These are phyloP conservation scores for Dovyalis caffra DNA, from an alignment of 345 rosid genomes.

Conservation along the genomic window DNA sequence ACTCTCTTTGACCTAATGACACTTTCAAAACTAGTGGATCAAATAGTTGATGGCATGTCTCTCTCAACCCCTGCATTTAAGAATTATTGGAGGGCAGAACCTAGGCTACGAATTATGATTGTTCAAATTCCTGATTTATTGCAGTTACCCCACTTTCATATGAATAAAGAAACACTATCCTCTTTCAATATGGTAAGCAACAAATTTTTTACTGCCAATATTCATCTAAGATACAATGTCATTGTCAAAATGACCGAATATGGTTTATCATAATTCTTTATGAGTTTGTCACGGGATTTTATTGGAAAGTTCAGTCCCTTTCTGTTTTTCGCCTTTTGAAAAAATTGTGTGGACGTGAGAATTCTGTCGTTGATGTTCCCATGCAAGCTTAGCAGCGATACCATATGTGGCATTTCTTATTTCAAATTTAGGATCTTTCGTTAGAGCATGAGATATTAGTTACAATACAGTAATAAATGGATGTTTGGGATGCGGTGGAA, in stretches of 20 bases:
- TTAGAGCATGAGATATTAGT: too few relatives aligned
- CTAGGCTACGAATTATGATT: slow-evolving; percentile 14
- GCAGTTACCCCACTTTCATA: slow-evolving; percentile 8
- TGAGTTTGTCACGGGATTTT: slow-evolving; percentile 28
- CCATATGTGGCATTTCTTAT: too few relatives aligned
- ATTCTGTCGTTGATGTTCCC: too few relatives aligned
- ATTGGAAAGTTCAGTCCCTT: slow-evolving; percentile 21
- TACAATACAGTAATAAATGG: too few relatives aligned
- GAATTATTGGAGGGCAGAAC: slow-evolving; percentile 7
- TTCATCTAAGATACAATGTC: slow-evolving; percentile 27
- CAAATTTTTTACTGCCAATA: slow-evolving; percentile 16
- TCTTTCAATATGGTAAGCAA: slow-evolving; percentile 20
- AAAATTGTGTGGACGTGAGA: slow-evolving; percentile 1
- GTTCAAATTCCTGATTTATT: slow-evolving; percentile 11
- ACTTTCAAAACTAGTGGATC: slow-evolving; percentile 1
- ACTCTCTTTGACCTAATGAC: neutral
- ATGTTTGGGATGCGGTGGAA: too few relatives aligned
- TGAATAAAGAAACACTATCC: slow-evolving; percentile 21
- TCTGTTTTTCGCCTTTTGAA: neutral
- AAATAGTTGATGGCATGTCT: slow-evolving; percentile 22
- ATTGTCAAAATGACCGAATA: slow-evolving; percentile 21
- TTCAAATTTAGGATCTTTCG: too few relatives aligned
- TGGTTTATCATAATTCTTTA: neutral
- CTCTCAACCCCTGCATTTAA: slow-evolving; percentile 3
- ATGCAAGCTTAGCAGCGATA: too few relatives aligned